phyloP scores from a whole-genome alignment of 2,329 filamentous ascomycete species.

The Colletotrichum tanaceti region DNA sequence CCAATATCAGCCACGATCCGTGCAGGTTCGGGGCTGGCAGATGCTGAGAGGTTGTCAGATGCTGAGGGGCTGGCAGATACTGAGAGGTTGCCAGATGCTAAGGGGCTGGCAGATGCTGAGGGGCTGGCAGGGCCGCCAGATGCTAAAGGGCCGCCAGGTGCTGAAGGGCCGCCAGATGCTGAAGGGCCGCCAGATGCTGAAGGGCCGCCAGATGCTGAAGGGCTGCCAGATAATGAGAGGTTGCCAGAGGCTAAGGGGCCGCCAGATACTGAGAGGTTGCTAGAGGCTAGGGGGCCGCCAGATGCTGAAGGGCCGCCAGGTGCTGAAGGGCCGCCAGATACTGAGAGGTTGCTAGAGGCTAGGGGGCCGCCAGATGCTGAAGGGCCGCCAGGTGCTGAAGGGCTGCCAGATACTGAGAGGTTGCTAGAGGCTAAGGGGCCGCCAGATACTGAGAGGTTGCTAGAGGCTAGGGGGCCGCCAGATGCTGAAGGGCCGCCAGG shows the following conservation, averaged over 20 bases:
- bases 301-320: constrained; percentile 1
- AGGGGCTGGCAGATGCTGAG: constrained; percentile 4
- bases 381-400: background rate
- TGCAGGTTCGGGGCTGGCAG: constrained; percentile 16
- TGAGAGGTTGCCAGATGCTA: background rate
- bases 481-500: constrained; percentile 1
- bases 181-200: background rate
- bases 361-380: constrained; percentile 6
- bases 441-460: background rate
- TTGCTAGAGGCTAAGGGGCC: too few relatives aligned
- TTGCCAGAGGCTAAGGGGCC: too few relatives aligned
- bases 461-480: too few relatives aligned
- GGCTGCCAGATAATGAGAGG: background rate
- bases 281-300: too few relatives aligned
- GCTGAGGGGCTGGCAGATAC: constrained; percentile 10
- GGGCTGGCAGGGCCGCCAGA: constrained; percentile 11
- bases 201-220: background rate
- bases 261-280: background rate
- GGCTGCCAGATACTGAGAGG: background rate
- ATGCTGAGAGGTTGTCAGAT: too few relatives aligned
- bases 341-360: too few relatives aligned
- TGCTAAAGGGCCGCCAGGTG: background rate
- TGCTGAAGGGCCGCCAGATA: background rate
- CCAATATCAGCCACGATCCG: constrained; percentile 45
- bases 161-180: background rate